Evolutionary conservation across 106 monocot genomes (phyloP).

Genomic region (Xerophyta viscosa): DNA sequence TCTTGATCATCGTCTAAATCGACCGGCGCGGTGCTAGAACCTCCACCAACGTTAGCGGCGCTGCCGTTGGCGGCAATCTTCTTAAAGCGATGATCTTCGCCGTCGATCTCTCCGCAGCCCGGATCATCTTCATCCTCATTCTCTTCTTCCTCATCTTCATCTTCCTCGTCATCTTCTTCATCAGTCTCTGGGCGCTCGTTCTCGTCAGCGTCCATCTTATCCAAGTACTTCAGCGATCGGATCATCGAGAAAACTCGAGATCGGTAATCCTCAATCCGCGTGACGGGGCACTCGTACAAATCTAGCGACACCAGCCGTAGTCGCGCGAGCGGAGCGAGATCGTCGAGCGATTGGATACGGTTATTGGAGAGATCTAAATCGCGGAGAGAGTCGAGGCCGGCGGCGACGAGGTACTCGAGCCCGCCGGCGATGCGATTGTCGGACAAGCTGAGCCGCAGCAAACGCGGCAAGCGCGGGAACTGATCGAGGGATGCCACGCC

Average conservation of each 20-base stretch:
- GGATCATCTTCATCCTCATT: conserved; percentile 55
- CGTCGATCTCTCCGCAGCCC: conserved; percentile 72
- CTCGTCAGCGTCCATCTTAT: conserved; percentile 91
- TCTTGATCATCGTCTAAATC: conserved; percentile 77
- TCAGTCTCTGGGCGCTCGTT: conserved; percentile 83
- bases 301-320: conserved; percentile 78
- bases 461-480: conserved; percentile 63
- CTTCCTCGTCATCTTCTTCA: conserved; percentile 68
- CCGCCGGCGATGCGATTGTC: conserved; percentile 94
- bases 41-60: conserved; percentile 1
- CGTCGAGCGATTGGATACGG: conserved; percentile 78
- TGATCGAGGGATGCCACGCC: conserved; percentile 77
- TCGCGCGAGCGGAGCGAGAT: conserved; percentile 68
- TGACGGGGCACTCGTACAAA: conserved; percentile 92
- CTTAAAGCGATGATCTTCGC: conserved; percentile 34
- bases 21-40: neutral
- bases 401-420: conserved; percentile 75
- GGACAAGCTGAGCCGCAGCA: conserved; percentile 74
- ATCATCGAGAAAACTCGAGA: conserved; percentile 79
- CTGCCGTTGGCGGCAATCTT: conserved; percentile 20
- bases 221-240: conserved; percentile 67
- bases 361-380: conserved; percentile 96
- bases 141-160: conserved; percentile 56
- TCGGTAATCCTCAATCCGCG: conserved; percentile 73
- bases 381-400: conserved; percentile 75